Evolutionary conservation across 2,329 filamentous ascomycete genomes (phyloP).

Genomic region (Fusarium chlamydosporum): DNA sequence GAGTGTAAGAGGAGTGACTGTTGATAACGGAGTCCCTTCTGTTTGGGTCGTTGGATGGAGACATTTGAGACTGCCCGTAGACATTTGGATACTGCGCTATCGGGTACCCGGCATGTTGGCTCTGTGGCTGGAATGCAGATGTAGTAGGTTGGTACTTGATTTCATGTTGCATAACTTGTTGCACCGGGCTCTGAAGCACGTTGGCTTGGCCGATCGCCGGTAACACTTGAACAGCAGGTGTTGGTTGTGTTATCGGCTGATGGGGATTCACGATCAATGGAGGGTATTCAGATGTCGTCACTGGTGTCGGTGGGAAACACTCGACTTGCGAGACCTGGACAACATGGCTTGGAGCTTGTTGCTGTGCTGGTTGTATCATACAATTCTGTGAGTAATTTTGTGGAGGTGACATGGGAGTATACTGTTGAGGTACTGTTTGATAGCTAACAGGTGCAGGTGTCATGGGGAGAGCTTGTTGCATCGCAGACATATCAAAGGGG

Average conservation of each 20-base stretch:
- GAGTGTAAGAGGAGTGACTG: background rate
- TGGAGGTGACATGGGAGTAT: background rate
- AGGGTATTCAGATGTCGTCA: background rate
- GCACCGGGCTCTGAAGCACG: background rate
- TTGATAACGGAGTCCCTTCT: conserved; percentile 16
- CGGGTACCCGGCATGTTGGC: background rate
- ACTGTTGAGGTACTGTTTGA: background rate
- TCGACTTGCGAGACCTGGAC: conserved; percentile 5
- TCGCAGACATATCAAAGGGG: conserved; percentile 20
- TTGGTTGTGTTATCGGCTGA: background rate
- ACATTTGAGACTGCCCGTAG: background rate
- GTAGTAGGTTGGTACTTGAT: background rate
- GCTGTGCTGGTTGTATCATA: background rate
- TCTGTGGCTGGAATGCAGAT: conserved; percentile 3
- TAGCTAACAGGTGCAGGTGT: background rate
- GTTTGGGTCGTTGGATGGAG: background rate
- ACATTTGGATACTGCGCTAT: conserved; percentile 1
- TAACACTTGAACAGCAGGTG: background rate
- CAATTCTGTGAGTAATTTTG: background rate
- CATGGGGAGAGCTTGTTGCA: conserved; percentile 34
- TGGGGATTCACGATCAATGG: background rate
- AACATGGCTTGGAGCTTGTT: background rate
- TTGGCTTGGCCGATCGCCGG: too few species aligned
- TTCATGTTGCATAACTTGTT: background rate
- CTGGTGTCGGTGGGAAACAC: conserved; percentile 6